Percentiles rank a stretch among this genome's conserved stretches.
Conservation (phyloP, 1,284 basidiomycete genomes). For the Amylostereum areolatum region DNA sequence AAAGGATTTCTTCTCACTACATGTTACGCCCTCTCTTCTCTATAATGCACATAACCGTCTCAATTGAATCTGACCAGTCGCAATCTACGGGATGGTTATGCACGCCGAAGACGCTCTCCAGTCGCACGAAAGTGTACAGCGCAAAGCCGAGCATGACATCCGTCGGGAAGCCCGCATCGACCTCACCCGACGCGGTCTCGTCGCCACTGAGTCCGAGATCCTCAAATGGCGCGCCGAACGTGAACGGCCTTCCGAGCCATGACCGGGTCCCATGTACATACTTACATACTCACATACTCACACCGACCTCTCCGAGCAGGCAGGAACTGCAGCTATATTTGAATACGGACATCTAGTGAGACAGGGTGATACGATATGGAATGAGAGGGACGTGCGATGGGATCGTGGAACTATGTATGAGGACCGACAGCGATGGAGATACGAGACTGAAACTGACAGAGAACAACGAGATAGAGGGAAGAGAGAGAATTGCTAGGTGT, state of each 20-base stretch:
- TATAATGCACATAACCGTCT: conserved; percentile 2
- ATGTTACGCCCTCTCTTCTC: conserved; percentile 26
- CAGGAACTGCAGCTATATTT: too few species aligned
- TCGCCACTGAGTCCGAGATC: conserved; percentile 81
- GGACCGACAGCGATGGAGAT: too few species aligned
- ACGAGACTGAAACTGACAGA: too few species aligned
- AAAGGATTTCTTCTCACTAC: conserved; percentile 70
- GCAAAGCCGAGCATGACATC: conserved; percentile 61
- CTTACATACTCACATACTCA: too few species aligned
- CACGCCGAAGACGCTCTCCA: conserved; percentile 74
- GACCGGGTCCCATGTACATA: too few species aligned
- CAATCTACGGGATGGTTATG: conserved; percentile 66
- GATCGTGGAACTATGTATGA: too few species aligned
- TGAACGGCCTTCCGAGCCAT: conserved; percentile 16
- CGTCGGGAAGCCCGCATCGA: conserved; percentile 72
- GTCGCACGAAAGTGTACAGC: conserved; percentile 59
- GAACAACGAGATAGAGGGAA: too few species aligned
- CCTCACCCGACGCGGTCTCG: conserved; percentile 65
- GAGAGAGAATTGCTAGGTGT: too few species aligned
- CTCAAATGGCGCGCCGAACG: conserved; percentile 64
- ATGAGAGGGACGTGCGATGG: too few species aligned
- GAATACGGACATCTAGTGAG: too few species aligned
- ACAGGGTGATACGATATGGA: too few species aligned
- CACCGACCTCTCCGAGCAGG: too few species aligned
- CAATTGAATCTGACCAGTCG: conserved; percentile 29